Evolutionary conservation across 768 basidiomycete species (phyloP).

Genomic region (Hygrocybe punicea): DNA sequence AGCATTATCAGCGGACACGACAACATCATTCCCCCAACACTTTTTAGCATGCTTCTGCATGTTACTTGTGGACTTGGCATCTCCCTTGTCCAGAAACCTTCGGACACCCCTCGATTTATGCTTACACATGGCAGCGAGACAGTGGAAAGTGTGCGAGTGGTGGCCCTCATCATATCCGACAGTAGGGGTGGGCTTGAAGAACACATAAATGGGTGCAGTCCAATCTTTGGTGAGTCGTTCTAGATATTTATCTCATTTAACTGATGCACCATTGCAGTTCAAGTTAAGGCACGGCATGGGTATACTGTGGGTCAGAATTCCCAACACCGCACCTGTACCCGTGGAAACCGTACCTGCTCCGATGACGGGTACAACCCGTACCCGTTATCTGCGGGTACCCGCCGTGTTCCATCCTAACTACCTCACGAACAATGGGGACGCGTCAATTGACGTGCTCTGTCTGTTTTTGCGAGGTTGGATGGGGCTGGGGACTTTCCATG

Average conservation of each 20-base stretch:
- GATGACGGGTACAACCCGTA: no score
- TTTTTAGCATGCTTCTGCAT: conserved; percentile 25
- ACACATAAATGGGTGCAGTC: conserved; percentile 35
- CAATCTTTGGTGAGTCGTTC: conserved; percentile 27
- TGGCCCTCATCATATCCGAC: conserved; percentile 22
- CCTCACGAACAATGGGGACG: no score
- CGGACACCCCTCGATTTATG: conserved; percentile 7
- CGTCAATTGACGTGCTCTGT: no score
- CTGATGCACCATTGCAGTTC: no score
- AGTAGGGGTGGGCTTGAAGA: conserved; percentile 25
- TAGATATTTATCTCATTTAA: neutral
- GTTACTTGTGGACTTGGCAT: conserved; percentile 28
- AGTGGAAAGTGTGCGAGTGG: conserved; percentile 29
- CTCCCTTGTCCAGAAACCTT: conserved; percentile 20
- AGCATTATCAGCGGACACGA: conserved; percentile 12
- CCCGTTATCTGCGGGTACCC: no score
- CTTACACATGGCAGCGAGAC: conserved; percentile 20
- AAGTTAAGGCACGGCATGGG: no score
- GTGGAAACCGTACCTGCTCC: no score
- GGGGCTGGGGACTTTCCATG: no score
- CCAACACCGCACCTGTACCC: no score
- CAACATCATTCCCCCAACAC: conserved; percentile 33
- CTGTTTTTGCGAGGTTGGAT: no score
- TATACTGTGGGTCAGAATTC: no score
- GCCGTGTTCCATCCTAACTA: no score